phyloP scores from a whole-genome alignment of 306 rosid genomes.

The Cercis canadensis region DNA sequence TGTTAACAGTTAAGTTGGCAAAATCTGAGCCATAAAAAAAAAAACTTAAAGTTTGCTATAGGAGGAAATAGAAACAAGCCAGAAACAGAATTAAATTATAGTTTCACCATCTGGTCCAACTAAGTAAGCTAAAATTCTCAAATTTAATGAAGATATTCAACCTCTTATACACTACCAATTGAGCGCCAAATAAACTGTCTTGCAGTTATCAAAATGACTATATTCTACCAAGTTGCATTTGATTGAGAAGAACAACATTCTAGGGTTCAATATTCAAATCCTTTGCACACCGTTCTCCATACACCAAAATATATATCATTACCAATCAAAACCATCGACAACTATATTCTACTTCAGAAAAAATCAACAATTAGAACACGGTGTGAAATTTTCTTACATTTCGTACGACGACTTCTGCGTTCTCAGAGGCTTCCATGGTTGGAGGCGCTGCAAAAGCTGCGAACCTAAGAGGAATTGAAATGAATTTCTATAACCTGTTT shows the following conservation, averaged over 20 bases:
- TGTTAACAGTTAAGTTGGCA: no score
- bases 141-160: no score
- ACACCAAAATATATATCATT: neutral
- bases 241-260: neutral
- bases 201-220: constrained; percentile 10
- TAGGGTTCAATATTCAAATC: constrained; percentile 9
- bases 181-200: constrained; percentile 3
- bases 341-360: neutral
- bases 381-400: constrained; percentile 36
- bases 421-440: constrained; percentile 52
- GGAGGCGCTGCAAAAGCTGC: constrained; percentile 26
- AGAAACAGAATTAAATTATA: no score
- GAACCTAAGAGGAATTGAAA: constrained; percentile 15
- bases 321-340: neutral
- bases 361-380: neutral
- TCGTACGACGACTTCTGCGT: constrained; percentile 46
- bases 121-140: neutral
- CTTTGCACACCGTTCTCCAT: neutral
- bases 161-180: neutral
- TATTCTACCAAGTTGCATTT: no score
- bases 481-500: constrained; percentile 10
- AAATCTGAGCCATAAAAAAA: no score
- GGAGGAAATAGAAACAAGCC: no score
- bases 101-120: no score
- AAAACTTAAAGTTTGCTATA: no score